Evolutionary conservation across 2,329 filamentous ascomycete species (phyloP), one percentile per base, ranked within the genome.

Genomic region (Exophiala xenobiotica): DNA sequence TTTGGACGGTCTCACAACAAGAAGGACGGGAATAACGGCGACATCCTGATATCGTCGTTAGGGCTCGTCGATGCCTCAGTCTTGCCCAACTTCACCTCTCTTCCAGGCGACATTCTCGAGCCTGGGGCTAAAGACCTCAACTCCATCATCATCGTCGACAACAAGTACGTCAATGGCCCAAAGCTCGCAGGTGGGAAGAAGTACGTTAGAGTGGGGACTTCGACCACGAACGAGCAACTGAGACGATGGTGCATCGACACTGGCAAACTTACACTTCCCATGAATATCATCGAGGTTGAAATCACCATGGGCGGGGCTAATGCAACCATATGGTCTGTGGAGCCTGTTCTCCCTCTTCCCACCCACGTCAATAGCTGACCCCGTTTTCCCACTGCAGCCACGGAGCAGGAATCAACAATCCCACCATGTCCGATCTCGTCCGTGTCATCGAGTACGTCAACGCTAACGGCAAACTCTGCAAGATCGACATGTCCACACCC

Each of bases 401-500:
- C 46, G 75, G 75, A 2, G 73, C 71, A 1, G 75, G 75, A 8
- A 67, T 70, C 11, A 54, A 57, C 4, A 71, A 77, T 50, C 65
- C 71, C 39, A 75, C 73, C 0, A 61, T 77, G 5, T 73, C 69
- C 35, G 75, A 78, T 53, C 68, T 73, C 33, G 73, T 78, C 37
- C 68, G 73, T 22, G 60, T 64, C n/a, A 69, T 77, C 23, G 74
- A 77, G 56, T 77, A 77, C 50, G 67, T 77, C 18, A 74, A 78
- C 51, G 69, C 64, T 42, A 70, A 77, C 50, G 74, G 75, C 4
- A 33, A 14, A 4, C 47, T 55, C 20, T 37, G 49, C 26, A 63
- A 65, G 4, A 61, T 69, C 38, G 74, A 70, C 33, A 62, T 61
- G 5, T 68, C 77, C 19, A 66, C 68, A 40, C 67, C 75, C 9